phyloP scores from a whole-genome alignment of 2,329 filamentous ascomycete species.

The Apiospora sp. region DNA sequence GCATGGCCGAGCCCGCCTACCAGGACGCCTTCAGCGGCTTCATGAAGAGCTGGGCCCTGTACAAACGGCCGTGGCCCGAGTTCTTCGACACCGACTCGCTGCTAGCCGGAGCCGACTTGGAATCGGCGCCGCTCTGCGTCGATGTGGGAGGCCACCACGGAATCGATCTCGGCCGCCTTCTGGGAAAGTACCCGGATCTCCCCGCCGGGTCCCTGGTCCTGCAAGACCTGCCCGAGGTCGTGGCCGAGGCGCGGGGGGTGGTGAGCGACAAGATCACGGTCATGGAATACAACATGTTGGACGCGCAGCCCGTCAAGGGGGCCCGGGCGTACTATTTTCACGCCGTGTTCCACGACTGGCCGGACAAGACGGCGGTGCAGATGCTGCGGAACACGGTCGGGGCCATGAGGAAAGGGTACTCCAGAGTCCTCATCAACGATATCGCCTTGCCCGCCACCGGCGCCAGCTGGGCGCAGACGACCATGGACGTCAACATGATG shows the following conservation, averaged over 20 bases:
- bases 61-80: background rate
- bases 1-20: conserved; percentile 21
- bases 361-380: conserved; percentile 39
- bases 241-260: background rate
- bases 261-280: background rate
- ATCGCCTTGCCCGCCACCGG: background rate
- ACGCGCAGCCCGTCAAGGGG: background rate
- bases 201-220: background rate
- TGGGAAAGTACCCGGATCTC: background rate
- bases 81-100: no score
- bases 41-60: conserved; percentile 26
- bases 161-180: conserved; percentile 27
- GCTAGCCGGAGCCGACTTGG: no score
- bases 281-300: background rate
- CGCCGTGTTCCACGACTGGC: conserved; percentile 50
- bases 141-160: conserved; percentile 32
- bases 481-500: conserved; percentile 18
- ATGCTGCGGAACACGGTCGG: conserved; percentile 54
- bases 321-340: conserved; percentile 43
- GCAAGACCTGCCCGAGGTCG: background rate
- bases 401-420: conserved; percentile 59
- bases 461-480: background rate
- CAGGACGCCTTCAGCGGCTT: conserved; percentile 28
- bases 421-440: conserved; percentile 47
- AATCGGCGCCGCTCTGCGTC: conserved; percentile 22